Evolutionary conservation across 1,139 yeast genomes (phyloP), one percentile per base, ranked within the genome.

Genomic region (Kodamaea anthophila): DNA sequence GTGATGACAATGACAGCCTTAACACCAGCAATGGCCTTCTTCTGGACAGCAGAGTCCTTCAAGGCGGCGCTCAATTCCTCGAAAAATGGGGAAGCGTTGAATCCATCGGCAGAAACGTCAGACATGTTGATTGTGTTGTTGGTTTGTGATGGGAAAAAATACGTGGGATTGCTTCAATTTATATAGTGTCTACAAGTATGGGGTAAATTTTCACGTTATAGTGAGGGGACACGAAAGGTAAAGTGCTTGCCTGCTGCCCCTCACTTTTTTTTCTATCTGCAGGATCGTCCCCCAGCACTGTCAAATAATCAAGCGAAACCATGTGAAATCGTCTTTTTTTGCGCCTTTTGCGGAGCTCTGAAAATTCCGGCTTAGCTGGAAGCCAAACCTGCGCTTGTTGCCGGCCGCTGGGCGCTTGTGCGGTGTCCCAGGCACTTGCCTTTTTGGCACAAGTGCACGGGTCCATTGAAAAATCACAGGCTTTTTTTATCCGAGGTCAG

Each of bases 1-100:
- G 80, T 74, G 54, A 84, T 77, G 33, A 72, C 74, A 39, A 84
- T 74, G 25, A 72, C 57, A 23, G 87, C 81, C 47, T 77, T 72
- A 47, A 84, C 77, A 45, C 63, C 65, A 29, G 55, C 42, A 35
- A 68, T 47, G 34, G 75, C 69, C 53, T 68, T 63, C 43, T 60
- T 49, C 43, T 51, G 65, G 35, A 56, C 43, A 13, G 55, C 52
- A 25, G 53, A 56, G 42, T 70, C 72, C 30, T 49, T 45, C 36
- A 72, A 58, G 18, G 63, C 69, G 25, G 55, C 61, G 25, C 57
- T 43, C 42, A 72, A 59, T 40, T 60, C 53, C 42, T 58, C 55
- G 45, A 71, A 63, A 37, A 66, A 58, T 35, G 64, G 56, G 32
- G 72, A 63, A 33, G 76, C 60, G 51, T 68, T 65, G 43, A 68